Base-by-base conservation (phyloP, 257 asterid species). In the Datura wrightii region DNA sequence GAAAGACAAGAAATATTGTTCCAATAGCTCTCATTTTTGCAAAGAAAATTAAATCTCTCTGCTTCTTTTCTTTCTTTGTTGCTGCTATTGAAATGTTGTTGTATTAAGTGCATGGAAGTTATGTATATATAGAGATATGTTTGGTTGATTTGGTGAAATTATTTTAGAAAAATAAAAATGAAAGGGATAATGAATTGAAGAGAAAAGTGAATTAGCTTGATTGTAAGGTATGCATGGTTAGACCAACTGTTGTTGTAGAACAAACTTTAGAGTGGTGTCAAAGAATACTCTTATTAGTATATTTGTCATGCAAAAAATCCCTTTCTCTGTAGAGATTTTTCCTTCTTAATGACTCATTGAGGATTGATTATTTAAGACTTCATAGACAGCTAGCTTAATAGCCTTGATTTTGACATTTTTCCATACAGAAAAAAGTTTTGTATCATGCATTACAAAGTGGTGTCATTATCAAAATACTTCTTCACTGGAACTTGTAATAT, bases 231-330 rank as follows among this genome's bases (percentile, higher is more conserved):
- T 37, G 19, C 10, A 82, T 78, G 60, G 42, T 87, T 62, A 86
- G 87, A 87, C 82, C 86, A 15, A 78, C 41, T 84, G 89, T 87
- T 48, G 62, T 50, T 76, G 82, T 76, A 76, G 46, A 76, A 50
- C 62, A 76, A 6, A 76, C 82, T 76, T 76, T 50, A 14, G 62
- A 50, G 82, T 76, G 82, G 44, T 76, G 82, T 13, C 62, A 76
- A 76, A 76, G 82, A 24, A 76, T 31, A 76, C 62, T 69, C 41
- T 7, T 14, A 13, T 52, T 54, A 60, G 69, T 37, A 14, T 39
- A 39, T 69, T 31, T 31, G 18, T 9, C 79, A 69, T 69, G 79
- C 34, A 69, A 1, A 69, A 15, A 16, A 16, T 41, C 34, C 13
- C 5, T 66, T 1, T 36, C 4, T 58, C 11, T 5, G 14, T 2